Conservation (phyloP, 2,329 filamentous ascomycete genomes). For the Xylogone sp. region DNA sequence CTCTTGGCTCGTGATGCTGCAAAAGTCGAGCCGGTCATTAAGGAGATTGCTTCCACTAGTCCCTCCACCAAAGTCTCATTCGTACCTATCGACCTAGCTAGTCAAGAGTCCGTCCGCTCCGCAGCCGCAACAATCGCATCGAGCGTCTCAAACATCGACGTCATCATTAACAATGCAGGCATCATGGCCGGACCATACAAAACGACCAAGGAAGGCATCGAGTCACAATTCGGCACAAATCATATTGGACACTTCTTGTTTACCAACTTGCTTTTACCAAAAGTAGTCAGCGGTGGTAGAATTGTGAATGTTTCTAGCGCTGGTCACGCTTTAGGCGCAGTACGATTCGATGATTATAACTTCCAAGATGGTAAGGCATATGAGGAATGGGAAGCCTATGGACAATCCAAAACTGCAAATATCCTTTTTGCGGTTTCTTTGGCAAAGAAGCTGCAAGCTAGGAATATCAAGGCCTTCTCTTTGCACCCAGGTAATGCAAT, state of each 20-base stretch:
- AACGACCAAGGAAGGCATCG: slow-evolving; percentile 41
- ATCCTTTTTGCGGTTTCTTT: slow-evolving; percentile 32
- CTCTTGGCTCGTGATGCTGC: slow-evolving; percentile 11
- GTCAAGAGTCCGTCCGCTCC: slow-evolving; percentile 32
- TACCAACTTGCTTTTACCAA: slow-evolving; percentile 38
- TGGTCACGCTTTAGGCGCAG: slow-evolving; percentile 36
- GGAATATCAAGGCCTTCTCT: slow-evolving; percentile 22
- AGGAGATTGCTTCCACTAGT: slow-evolving; percentile 5
- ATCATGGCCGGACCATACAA: slow-evolving; percentile 17
- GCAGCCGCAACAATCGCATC: slow-evolving; percentile 33
- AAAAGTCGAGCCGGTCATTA: slow-evolving; percentile 14
- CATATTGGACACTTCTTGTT: slow-evolving; percentile 52
- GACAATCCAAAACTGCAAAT: slow-evolving; percentile 40
- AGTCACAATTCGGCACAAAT: slow-evolving; percentile 50
- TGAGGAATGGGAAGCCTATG: slow-evolving; percentile 34
- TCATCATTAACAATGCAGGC: slow-evolving; percentile 21
- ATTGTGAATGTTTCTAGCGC: slow-evolving; percentile 37
- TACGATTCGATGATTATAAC: slow-evolving; percentile 32
- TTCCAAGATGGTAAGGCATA: slow-evolving; percentile 34
- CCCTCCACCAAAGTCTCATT: slow-evolving; percentile 7
- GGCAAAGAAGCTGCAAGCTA: slow-evolving; percentile 19
- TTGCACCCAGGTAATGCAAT: slow-evolving; percentile 23
- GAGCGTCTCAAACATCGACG: slow-evolving; percentile 16
- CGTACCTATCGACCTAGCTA: slow-evolving; percentile 31
- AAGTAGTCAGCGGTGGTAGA: slow-evolving; percentile 32